Base-by-base conservation (phyloP, 2,329 filamentous ascomycete genomes). In the Coniochaeta pulveracea region DNA sequence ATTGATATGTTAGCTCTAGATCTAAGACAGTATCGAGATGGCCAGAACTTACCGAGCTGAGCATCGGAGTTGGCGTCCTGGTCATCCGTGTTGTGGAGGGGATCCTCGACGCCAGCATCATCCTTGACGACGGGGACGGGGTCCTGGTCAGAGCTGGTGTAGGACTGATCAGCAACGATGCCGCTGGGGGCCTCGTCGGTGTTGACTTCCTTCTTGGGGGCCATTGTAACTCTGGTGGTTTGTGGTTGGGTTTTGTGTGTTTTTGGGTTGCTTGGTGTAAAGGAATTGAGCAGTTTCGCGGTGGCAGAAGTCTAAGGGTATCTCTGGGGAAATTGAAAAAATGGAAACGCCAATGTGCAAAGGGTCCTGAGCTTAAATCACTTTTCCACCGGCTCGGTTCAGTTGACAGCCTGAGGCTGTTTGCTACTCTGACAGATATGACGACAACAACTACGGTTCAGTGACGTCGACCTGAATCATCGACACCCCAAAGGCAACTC, bases 111-210 rank as follows among this genome's bases (percentile, higher is more conserved):
- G 3, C 33, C 19, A 3, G 27, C 40, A 10, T 34, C 35, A 25
- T 47, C 42, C 17, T 37, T 37, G 5, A 42, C 19, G 8, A 46
- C 43, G 1, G 38, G 39, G 12, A 38, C 35, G 19, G 34, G 23
- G 12, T 43, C 37, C 26, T 40, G 28, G n/a, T 28, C 34, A 9
- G 9, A 32, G 15, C 37, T 34, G 11, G 34, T 36, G 17, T 41
- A 42, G 9, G 43, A 44, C 19, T 35, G 34, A 25, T 44, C 37
- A 15, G 36, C 38, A 12, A 44, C 34, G 25, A 40, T 25, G 26
- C 41, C 40, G 8, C 35, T 34, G 11, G 37, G 40, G 22, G 34
- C 34, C 17, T 44, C 26, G 17, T 34, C 35, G 21, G 31, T 23
- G 31, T 35, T 34, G 18, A 34, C 29, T 18, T 36, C 18, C 18